Conservation (phyloP, 495 filamentous ascomycete species). For the Aspergillus leporis region DNA sequence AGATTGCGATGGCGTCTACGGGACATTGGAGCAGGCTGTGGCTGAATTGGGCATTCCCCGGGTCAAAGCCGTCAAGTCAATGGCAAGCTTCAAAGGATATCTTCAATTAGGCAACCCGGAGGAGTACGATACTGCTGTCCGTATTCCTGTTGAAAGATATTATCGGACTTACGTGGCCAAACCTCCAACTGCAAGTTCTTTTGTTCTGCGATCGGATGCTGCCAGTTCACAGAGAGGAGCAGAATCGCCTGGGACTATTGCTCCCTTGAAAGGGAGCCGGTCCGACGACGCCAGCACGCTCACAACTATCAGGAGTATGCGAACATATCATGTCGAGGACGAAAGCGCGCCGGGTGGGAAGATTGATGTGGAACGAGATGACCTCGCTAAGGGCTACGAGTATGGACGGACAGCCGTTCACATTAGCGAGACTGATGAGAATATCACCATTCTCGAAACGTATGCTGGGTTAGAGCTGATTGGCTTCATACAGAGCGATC, state of each 20-base stretch:
- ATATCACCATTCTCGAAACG: conserved; percentile 79
- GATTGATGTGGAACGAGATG: conserved; percentile 77
- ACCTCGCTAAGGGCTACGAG: conserved; percentile 88
- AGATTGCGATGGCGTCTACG: conserved; percentile 67
- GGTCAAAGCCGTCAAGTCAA: conserved; percentile 69
- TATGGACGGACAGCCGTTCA: conserved; percentile 91
- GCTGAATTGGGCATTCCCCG: conserved; percentile 73
- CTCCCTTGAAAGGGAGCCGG: conserved; percentile 36
- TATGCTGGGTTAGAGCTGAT: conserved; percentile 72
- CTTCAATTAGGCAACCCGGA: conserved; percentile 77
- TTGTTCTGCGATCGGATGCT: conserved; percentile 56
- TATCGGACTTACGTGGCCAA: conserved; percentile 77
- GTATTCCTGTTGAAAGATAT: conserved; percentile 88
- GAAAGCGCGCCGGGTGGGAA: conserved; percentile 74
- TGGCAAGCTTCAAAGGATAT: conserved; percentile 74
- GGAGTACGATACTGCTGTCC: conserved; percentile 72
- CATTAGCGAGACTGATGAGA: conserved; percentile 80
- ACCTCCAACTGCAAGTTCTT: conserved; percentile 72
- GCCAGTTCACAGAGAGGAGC: conserved; percentile 41
- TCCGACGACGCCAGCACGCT: conserved; percentile 43
- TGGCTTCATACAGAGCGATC: conserved; percentile 77
- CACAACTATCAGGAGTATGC: conserved; percentile 65
- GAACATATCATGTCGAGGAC: conserved; percentile 79
- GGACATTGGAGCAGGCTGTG: conserved; percentile 82
- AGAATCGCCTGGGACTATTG: conserved; percentile 52